Base-by-base conservation (phyloP, 2,329 filamentous ascomycete genomes). In the Ophiosphaerella korrae region DNA sequence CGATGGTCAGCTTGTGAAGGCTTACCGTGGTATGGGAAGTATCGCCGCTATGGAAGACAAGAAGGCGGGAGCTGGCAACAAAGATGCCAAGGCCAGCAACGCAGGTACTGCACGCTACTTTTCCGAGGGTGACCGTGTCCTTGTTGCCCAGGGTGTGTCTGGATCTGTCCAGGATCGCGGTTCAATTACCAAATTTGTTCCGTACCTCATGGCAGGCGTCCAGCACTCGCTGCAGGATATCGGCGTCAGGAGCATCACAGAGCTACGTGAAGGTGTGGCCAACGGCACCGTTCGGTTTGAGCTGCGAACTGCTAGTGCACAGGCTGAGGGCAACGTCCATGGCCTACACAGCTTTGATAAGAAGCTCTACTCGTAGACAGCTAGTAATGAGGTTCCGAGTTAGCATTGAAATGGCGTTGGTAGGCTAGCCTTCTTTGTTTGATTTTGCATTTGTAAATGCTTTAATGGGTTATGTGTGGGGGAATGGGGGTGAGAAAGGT, bases 31-130 rank as follows among this genome's bases (percentile, higher is more conserved):
- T 53, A 99, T 99, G 94, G 94, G 94, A 63, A 92, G 88, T 77
- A 99, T 99, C 73, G 94, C 97, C 69, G 94, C 94, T 63, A 99
- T 99, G 94, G 92, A 97, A 79, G 93, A 97, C 79, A 96, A 94
- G 85, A 96, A 96, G 83, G 92, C 92, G 9, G 91, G 89, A 48
- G 82, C 77, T 52, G 88, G 88, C 61, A 79, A 80, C 68, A 89
- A 86, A 75, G 85, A 92, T 76, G 78, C 80, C 65, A 85, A 87
- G 74, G 80, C 81, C n/a, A 82, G 79, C 74, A 99, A 97, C 73
- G 94, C 94, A 48, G 94, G 94, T 70, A 97, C 95, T 57, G 94
- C 94, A 38, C 88, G 94, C 57, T 99, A 99, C 82, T 99, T 99
- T 80, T 97, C 92, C 37, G 94, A 99, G 78, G 92, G 92, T 54